Evolutionary conservation across 108 stramenopile species (phyloP).

Genomic region (Skeletonema menzelii): DNA sequence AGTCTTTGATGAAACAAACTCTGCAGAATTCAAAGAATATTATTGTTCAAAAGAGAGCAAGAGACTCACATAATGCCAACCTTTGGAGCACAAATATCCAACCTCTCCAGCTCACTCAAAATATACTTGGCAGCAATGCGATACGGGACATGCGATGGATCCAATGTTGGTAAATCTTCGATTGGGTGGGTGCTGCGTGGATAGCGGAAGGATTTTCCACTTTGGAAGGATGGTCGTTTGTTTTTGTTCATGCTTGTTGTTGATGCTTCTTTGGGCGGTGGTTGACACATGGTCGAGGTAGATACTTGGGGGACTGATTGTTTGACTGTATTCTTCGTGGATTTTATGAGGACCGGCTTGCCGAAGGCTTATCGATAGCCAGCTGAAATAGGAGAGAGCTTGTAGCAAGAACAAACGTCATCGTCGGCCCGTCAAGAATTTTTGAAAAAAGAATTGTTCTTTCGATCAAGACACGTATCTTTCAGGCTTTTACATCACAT

Average conservation of each 20-base stretch:
- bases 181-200: background rate
- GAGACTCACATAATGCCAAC: background rate
- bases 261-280: background rate
- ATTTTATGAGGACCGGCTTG: too few species aligned
- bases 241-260: background rate
- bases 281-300: background rate
- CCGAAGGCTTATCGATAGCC: too few species aligned
- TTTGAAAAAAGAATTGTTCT: too few species aligned
- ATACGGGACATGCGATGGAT: background rate
- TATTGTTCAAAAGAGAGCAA: background rate
- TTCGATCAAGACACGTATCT: too few species aligned
- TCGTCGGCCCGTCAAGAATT: too few species aligned
- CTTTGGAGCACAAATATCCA: background rate
- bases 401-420: too few species aligned
- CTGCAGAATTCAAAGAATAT: too few species aligned
- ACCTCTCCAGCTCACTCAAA: background rate
- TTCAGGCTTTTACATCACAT: too few species aligned
- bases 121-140: background rate
- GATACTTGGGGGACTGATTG: too few species aligned
- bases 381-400: too few species aligned
- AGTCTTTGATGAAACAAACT: too few species aligned
- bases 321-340: too few species aligned
- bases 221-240: background rate
- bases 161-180: background rate
- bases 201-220: background rate